A percentile compares a stretch with the other conserved stretches of the same genome.
Conservation (phyloP, 306 rosid species). For the Ormosia semicastrata region DNA sequence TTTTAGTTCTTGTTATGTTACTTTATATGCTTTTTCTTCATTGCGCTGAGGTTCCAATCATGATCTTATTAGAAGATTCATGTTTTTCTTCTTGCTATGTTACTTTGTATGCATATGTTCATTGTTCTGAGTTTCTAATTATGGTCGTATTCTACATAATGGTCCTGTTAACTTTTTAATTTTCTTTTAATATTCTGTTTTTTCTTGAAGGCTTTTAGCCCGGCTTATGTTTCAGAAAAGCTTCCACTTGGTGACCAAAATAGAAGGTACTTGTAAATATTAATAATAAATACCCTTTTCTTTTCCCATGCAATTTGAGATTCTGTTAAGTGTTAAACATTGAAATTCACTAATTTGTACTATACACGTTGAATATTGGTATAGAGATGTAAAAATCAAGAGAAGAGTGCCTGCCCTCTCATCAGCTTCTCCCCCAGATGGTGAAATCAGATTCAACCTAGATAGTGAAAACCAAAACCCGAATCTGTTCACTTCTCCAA, state of each 20-base stretch:
- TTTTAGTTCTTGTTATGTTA: not conserved
- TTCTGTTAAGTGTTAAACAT: not conserved
- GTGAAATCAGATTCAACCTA: constrained; percentile 46
- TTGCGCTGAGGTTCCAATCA: not conserved
- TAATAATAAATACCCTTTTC: not conserved
- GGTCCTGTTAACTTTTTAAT: not conserved
- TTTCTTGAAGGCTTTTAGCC: constrained; percentile 51
- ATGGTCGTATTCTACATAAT: not conserved
- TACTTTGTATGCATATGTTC: not conserved
- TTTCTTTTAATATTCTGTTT: not conserved
- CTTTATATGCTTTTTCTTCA: not conserved
- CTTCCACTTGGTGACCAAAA: constrained; percentile 52
- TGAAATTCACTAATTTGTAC: not conserved
- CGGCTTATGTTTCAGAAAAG: constrained; percentile 46
- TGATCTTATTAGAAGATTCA: not conserved
- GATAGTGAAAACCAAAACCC: constrained; percentile 80
- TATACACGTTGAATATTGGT: not conserved
- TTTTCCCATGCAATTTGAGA: not conserved
- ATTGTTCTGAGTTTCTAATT: not conserved
- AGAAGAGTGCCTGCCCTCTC: constrained; percentile 55
- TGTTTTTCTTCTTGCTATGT: not conserved
- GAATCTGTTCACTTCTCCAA: constrained; percentile 54
- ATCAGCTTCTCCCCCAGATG: constrained; percentile 51
- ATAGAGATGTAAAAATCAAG: constrained; percentile 70
- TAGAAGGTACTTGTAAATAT: constrained; percentile 54